Base-by-base conservation (phyloP, 768 basidiomycete species). In the Boletus rubescentipes region DNA sequence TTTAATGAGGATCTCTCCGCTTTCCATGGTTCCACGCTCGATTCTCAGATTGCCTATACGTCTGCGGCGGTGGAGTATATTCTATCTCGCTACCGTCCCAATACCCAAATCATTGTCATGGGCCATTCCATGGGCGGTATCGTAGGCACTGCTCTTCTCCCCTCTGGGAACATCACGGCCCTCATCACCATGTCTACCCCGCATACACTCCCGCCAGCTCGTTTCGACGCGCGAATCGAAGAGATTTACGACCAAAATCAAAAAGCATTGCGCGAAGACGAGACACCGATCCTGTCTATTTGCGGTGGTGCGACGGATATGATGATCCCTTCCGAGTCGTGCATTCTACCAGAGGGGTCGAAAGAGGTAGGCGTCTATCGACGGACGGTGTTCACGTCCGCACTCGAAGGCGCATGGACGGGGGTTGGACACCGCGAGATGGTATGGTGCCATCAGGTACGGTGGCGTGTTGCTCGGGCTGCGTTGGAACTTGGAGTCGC, bases 111-210 rank as follows among this genome's bases (percentile, higher is more conserved):
- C 50, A 81, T 89, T 43, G 65, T 98, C 53, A 75, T 98, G 68
- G 97, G 90, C 2, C 96, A 98, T 68, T 98, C 95, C 11, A 99
- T 99, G 97, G 97, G 97, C 21, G 97, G 97, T 10, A 75, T 96
- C 43, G 93, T 96, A 5, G 93, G 91, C 9, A 84, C 85, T 0
- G 85, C 89, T 6, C 77, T 95, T 14, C 81, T 95, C 10, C 83
- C 89, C 2, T 82, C 85, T 7, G 60, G 67, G 9, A 70, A 83
- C 49, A 83, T 96, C 37, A 83, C 87, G 9, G 82, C 86, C 0
- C 79, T 98, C 54, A 81, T 98, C 64, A 98, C 97, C n/a, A 91
- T 99, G 89, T 93, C 93, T 1, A 91, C 96, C 0, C 97, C 97
- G 0, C 92, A 97, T 63, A 79, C 79, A 2, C 78, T 93, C 3